Percentiles rank a stretch among this genome's conserved stretches.
Conservation (phyloP, 352 stramenopile species). For the Blastocystis sp. region DNA sequence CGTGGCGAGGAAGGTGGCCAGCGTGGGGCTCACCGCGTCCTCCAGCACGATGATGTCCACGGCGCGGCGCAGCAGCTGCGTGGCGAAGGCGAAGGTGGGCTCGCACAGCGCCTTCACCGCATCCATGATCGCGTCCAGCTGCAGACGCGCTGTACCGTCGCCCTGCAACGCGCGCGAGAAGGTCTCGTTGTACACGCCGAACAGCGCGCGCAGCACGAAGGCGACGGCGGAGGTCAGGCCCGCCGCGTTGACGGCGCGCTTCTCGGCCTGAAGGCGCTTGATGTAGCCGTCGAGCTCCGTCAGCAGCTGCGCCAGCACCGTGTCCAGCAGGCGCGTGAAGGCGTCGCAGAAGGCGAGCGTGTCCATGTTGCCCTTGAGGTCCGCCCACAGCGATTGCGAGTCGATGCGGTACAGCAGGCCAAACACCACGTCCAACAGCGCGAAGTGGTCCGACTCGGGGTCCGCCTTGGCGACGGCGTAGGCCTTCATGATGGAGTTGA, state of each 20-base stretch:
- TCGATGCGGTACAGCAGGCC: slow-evolving; percentile 25
- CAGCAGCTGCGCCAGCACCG: not conserved
- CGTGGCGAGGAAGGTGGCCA: slow-evolving; percentile 4
- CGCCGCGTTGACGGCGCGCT: slow-evolving; percentile 1
- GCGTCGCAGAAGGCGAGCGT: not conserved
- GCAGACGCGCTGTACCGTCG: not conserved
- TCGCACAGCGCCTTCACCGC: not conserved
- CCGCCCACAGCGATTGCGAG: not conserved
- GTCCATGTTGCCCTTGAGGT: not conserved
- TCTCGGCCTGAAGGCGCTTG: not conserved
- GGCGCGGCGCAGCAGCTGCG: not conserved
- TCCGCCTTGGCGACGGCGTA: slow-evolving; percentile 4
- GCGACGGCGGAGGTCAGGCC: not conserved
- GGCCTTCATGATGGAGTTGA: not conserved
- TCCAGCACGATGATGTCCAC: slow-evolving; percentile 1
- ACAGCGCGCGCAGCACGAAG: not conserved
- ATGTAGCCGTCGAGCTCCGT: not conserved
- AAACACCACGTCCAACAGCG: slow-evolving; percentile 1
- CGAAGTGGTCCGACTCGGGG: not conserved
- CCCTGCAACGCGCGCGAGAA: not conserved
- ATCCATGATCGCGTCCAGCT: not conserved
- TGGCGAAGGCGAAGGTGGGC: not conserved
- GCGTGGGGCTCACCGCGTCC: not conserved
- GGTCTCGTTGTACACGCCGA: slow-evolving; percentile 9
- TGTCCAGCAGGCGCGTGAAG: not conserved